Base-by-base conservation (phyloP, 2,329 filamentous ascomycete species). In the Trichoderma harzianum region DNA sequence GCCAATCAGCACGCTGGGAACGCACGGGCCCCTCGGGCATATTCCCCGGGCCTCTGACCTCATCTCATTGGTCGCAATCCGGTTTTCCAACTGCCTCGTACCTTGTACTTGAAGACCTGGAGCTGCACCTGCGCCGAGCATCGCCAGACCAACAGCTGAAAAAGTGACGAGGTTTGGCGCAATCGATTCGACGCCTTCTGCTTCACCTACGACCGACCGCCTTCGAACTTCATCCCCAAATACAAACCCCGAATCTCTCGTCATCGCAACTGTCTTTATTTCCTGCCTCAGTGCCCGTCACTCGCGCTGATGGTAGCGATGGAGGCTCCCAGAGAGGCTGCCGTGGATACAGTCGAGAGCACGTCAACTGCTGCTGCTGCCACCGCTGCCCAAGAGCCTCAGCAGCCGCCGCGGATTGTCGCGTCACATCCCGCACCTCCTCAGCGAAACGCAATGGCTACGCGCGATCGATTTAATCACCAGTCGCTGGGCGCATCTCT, bases 401-500 rank as follows among this genome's bases (percentile, higher is more conserved):
- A 76, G 70, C 73, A 71, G 70, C 71, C 73, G 30, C 75, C 74
- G 70, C 75, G 77, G 32, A 34, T 73, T 53, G 64, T 70, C 68
- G 66, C 73, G 28, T 71, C 76, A 32, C 75, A 73, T 55, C 73
- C 75, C 21, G 71, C 75, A 11, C 73, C 75, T 18, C 76, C 76
- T 64, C 78, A 76, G 69, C 80, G 78, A 66, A 70, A 74, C 3
- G 74, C 77, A 67, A 70, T 75, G 47, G 74, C 77, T 66, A 79
- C 79, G 64, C 87, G 88, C 76, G 88, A 91, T 78, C 80, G 81
- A 65, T 89, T 82, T 77, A 89, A 90, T 77, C 79, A 86, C 74
- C 89, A 92, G 82, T 93, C 92, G 73, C 86, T 95, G 67, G 92
- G 92, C 73, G 81, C 83, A 61, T 84, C 86, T 43, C 85, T 93